Evolutionary conservation across 2,329 filamentous ascomycete species (phyloP), one percentile per base, ranked within the genome.

Genomic region (Hypoxylon sp.): DNA sequence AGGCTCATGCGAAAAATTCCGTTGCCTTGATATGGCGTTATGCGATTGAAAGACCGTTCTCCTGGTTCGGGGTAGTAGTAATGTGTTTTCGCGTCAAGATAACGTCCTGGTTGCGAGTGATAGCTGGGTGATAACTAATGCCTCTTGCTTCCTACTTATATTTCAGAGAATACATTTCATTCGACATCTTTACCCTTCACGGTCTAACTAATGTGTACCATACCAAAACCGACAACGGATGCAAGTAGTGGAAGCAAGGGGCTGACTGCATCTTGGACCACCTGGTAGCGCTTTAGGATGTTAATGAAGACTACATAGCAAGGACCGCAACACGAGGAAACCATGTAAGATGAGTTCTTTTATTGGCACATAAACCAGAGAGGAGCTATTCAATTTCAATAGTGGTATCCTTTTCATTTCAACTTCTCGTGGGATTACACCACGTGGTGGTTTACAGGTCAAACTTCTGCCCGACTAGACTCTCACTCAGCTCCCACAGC

Each of bases 401-500:
- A 26, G 11, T 34, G 11, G 11, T 6, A 34, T 13, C 8, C 15
- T 13, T 34, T 15, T 2, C 10, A 15, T 13, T 34, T 15, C 10
- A 13, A 15, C 11, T 34, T 3, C 6, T 2, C 32, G 13, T 13
- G 32, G 1, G 3, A 34, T 32, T 13, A 8, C 30, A 13, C n/a
- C 7, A 37, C 37, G 22, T 17, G 48, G 15, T 13, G 32, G 11
- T 13, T 34, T 15, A 34, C 1, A 46, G 44, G 26, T 67, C 59
- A 62, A 78, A 78, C 10, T 73, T 65, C 43, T 78, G 62, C 7
- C 72, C 71, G 4, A 78, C 75, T n/a, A 78, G 60, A 52, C 76
- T 68, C 72, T 78, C 75, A 2, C 74, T 76, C 10, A 76, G 52
- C 50, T 68, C 72, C 76, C 77, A 79, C 56, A 79, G 52, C 64